Base-by-base conservation (phyloP, 23 red algal species). In the Gracilariopsis chorda region DNA sequence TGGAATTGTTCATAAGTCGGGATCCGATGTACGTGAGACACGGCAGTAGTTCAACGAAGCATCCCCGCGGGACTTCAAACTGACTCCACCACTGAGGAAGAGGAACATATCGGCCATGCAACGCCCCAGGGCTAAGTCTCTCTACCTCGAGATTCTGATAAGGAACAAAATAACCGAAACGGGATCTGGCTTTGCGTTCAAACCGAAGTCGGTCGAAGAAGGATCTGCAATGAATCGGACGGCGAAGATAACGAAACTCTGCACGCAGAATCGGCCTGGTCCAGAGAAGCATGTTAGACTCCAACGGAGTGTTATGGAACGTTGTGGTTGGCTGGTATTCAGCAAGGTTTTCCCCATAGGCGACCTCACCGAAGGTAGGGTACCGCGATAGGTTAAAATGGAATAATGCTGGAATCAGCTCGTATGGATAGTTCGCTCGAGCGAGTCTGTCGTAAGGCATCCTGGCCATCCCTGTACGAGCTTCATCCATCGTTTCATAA, bases 21-120 rank as follows among this genome's bases (percentile, higher is more conserved):
- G 74, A 79, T 51, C 74, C 74, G 4, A 79, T 43, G 23, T 79
- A 79, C n/a, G 17, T 9, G 41, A 79, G 4, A n/a, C 45, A 52
- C 74, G 41, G 74, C 5, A 23, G 45, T 29, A 79, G 23, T 34
- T 71, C 45, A 5, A 32, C 74, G 16, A 33, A 56, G 21, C 43
- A 79, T 4, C 74, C 74, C 7, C 74, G 48, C 47, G 74, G 43
- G 3, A 79, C 45, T 4, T 79, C 74, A 17, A 10, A 53, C 40
- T 51, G 3, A 25, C 6, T 51, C 74, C 74, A 79, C 74, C 40
- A 51, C 5, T 16, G 3, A 3, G 74, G 74, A 7, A 79, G 23
- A 4, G 8, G 43, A 3, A 45, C 43, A 51, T 47, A 79, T 34
- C 74, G 4, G 51, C 74, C 74, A 4, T 5, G 32, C 41, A 79